Conservation (phyloP, 108 stramenopile species). For the Craspedostauros australis region DNA sequence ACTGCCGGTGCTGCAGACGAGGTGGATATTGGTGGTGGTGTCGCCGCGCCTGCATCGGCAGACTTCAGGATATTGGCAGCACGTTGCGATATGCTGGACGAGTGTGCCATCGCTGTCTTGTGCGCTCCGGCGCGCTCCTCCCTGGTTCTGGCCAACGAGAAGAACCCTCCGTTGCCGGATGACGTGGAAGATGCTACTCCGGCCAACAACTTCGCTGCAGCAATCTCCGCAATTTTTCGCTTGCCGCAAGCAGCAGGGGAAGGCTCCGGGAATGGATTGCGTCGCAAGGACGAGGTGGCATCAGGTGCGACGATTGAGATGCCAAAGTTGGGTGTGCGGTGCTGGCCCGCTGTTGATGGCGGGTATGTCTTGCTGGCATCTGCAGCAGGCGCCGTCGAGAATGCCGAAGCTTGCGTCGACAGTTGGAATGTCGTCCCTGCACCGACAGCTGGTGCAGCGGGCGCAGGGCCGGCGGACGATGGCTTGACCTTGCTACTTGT, state of each 20-base stretch:
- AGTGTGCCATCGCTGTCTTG: too few relatives aligned
- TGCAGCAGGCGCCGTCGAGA: too few relatives aligned
- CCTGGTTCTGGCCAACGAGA: background rate
- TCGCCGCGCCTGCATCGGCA: slow-evolving; percentile 13
- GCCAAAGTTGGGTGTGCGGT: too few relatives aligned
- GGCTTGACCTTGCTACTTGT: too few relatives aligned
- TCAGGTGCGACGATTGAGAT: slow-evolving; percentile 67
- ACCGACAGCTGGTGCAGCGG: too few relatives aligned
- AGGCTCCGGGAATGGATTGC: slow-evolving; percentile 72
- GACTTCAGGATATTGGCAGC: background rate
- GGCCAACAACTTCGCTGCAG: slow-evolving; percentile 79
- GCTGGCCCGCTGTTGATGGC: too few relatives aligned
- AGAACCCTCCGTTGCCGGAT: background rate
- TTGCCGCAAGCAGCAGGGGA: slow-evolving; percentile 84
- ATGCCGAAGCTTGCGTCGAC: too few relatives aligned
- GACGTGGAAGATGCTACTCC: slow-evolving; percentile 47
- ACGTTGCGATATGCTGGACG: background rate
- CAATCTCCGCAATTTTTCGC: slow-evolving; percentile 79
- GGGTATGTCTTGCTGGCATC: too few relatives aligned
- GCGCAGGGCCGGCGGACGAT: too few relatives aligned
- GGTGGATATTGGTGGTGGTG: slow-evolving; percentile 14
- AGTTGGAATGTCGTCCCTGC: too few relatives aligned
- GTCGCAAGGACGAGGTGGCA: slow-evolving; percentile 34
- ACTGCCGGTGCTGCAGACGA: too few relatives aligned
- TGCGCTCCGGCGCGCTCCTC: background rate